These are phyloP conservation scores for Amaranthus palmeri DNA, from an alignment of 148 eudicot species.

Conservation along the genomic window DNA sequence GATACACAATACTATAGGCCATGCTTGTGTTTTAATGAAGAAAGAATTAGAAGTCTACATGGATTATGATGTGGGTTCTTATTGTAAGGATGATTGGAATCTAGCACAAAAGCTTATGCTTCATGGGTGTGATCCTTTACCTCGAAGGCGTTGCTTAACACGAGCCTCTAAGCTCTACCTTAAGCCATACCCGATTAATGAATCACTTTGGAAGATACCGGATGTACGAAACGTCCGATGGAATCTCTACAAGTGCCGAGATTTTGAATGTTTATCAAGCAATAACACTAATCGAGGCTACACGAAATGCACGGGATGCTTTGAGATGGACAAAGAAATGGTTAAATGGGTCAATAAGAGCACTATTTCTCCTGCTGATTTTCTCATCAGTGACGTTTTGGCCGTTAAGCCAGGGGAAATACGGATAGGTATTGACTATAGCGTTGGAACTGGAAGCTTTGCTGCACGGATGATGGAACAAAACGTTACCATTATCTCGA, in stretches of 20 bases:
- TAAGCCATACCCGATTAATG: slow-evolving; percentile 78
- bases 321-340: slow-evolving; percentile 90
- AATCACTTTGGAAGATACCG: slow-evolving; percentile 52
- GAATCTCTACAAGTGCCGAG: slow-evolving; percentile 72
- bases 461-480: slow-evolving; percentile 90
- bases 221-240: slow-evolving; percentile 83
- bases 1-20: slow-evolving; percentile 85
- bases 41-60: slow-evolving; percentile 79
- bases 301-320: slow-evolving; percentile 69
- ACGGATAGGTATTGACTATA: slow-evolving; percentile 80
- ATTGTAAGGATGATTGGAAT: slow-evolving; percentile 92
- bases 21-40: slow-evolving; percentile 75
- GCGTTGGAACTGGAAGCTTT: slow-evolving; percentile 86
- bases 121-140: slow-evolving; percentile 90
- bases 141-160: slow-evolving; percentile 84
- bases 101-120: slow-evolving; percentile 89
- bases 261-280: slow-evolving; percentile 72
- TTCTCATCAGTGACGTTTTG: slow-evolving; percentile 58
- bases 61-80: slow-evolving; percentile 92
- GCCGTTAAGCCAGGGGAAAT: slow-evolving; percentile 77
- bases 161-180: slow-evolving; percentile 75
- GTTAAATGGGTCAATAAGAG: slow-evolving; percentile 64
- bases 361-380: slow-evolving; percentile 43
- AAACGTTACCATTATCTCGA: slow-evolving; percentile 69
- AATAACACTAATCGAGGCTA: slow-evolving; percentile 76